Evolutionary conservation across 768 basidiomycete genomes (phyloP).

Genomic region (Tulasnella sp.): DNA sequence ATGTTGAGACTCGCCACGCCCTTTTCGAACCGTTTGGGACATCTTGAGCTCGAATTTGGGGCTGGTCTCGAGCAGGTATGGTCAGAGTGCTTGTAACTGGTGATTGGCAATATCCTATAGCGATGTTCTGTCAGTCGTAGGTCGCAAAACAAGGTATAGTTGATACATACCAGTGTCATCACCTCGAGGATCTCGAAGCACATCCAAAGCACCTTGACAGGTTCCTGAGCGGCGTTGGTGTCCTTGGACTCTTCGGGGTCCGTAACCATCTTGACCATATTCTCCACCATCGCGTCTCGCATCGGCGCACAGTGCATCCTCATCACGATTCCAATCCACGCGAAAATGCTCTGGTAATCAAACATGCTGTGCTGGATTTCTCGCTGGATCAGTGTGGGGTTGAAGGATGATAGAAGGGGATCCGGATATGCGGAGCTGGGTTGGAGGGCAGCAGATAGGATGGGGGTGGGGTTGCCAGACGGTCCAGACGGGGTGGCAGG

Average conservation of each 20-base stretch:
- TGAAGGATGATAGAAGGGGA: slow-evolving; percentile 62
- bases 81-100: slow-evolving; percentile 82
- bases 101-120: slow-evolving; percentile 89
- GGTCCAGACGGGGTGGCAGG: slow-evolving; percentile 17
- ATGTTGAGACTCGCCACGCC: slow-evolving; percentile 27
- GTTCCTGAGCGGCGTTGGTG: slow-evolving; percentile 44
- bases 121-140: slow-evolving; percentile 2
- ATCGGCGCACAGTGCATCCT: slow-evolving; percentile 91
- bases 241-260: slow-evolving; percentile 27
- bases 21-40: slow-evolving; percentile 40
- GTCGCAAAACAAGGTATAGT: background rate
- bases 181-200: slow-evolving; percentile 86
- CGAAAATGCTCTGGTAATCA: slow-evolving; percentile 67
- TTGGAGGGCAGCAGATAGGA: background rate
- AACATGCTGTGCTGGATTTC: slow-evolving; percentile 66
- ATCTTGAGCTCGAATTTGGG: slow-evolving; percentile 67
- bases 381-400: slow-evolving; percentile 69
- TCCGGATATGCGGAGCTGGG: background rate
- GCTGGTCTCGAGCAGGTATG: slow-evolving; percentile 72
- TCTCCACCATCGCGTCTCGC: slow-evolving; percentile 71
- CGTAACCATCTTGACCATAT: slow-evolving; percentile 59
- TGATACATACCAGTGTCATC: slow-evolving; percentile 75
- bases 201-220: slow-evolving; percentile 61
- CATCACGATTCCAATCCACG: slow-evolving; percentile 64
- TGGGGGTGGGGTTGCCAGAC: slow-evolving; percentile 17